Percentiles rank a stretch among this genome's conserved stretches.
Conservation (phyloP, 345 rosid species). For the Sonneratia alba region DNA sequence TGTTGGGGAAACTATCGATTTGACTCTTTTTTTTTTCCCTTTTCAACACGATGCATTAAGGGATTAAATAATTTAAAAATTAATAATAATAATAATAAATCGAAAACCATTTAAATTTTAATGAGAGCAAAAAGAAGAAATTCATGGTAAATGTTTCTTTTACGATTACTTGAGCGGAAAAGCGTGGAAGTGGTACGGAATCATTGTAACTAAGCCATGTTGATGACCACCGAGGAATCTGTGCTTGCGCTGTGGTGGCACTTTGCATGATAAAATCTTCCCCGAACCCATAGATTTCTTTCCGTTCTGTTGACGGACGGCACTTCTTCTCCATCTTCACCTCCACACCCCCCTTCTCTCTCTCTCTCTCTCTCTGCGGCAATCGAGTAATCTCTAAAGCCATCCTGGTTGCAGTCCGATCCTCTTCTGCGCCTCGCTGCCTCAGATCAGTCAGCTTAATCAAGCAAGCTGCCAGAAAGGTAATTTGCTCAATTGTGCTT, state of each 20-base stretch:
- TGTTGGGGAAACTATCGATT: too few relatives aligned
- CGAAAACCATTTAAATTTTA: too few relatives aligned
- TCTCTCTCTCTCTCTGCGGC: background rate
- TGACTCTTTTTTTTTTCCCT: too few relatives aligned
- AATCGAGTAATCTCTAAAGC: too few relatives aligned
- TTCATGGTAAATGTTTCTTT: too few relatives aligned
- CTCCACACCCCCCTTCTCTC: background rate
- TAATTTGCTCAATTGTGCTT: background rate
- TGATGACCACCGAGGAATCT: background rate
- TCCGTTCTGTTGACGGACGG: constrained; percentile 6
- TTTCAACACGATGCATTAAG: too few relatives aligned
- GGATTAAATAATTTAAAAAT: too few relatives aligned
- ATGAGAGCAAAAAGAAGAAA: too few relatives aligned
- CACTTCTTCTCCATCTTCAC: background rate
- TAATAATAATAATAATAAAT: too few relatives aligned
- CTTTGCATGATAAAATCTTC: background rate
- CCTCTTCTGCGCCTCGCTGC: background rate
- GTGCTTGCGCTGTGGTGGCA: background rate
- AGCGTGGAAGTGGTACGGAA: too few relatives aligned
- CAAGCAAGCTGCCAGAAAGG: background rate
- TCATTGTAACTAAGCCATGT: too few relatives aligned
- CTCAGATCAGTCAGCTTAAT: background rate
- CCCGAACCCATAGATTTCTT: background rate
- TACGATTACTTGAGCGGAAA: too few relatives aligned
- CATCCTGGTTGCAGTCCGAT: background rate